Base-by-base conservation (phyloP, 176 grass and related monocot genomes). In the Oryza punctata region DNA sequence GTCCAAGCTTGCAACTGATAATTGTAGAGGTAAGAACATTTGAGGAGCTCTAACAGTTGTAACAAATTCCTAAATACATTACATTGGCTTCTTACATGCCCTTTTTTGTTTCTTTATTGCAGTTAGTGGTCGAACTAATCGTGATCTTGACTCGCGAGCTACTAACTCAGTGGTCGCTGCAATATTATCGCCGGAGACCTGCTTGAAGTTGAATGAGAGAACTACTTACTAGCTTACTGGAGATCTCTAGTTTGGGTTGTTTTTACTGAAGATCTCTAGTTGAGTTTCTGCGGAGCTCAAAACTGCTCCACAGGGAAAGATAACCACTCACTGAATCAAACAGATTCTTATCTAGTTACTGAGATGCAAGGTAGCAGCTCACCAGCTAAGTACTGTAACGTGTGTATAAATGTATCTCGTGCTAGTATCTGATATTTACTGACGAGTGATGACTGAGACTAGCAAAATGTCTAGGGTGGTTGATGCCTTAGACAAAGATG, bases 101-200 rank as follows among this genome's bases (percentile, higher is more conserved):
- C 10, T 67, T 27, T 49, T 60, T 57, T 47, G 45, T 47, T 7
- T 59, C 3, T 68, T 3, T 87, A 16, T 70, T 87, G 64, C 89
- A 87, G 89, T 87, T 80, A 87, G 89, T 90, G 70, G 38, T 79
- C 70, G 83, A 41, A 89, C 88, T 95, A 71, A 81, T 92, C 38
- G 10, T 13, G 70, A 54, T 57, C 32, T 87, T 77, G 71, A 90
- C 50, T 71, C 57, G 1, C 12, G 37, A 88, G 78, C 74, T 91
- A 71, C 89, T 88, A 80, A 91, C 84, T 90, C 44, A 52, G 82
- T 81, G 94, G 94, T 91, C 78, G 16, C 88, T 93, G 94, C 94
- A 83, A 75, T 96, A 91, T 96, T 96, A 81, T 84, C 52, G 84
- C 77, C 88, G 89, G 94, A 71, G 80, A 87, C 88, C 88, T 82